A percentile compares a stretch with the other conserved stretches of the same genome.
These are phyloP conservation scores for Phytopythium vexans DNA, from an alignment of 352 stramenopile genomes.

Conservation along the genomic window DNA sequence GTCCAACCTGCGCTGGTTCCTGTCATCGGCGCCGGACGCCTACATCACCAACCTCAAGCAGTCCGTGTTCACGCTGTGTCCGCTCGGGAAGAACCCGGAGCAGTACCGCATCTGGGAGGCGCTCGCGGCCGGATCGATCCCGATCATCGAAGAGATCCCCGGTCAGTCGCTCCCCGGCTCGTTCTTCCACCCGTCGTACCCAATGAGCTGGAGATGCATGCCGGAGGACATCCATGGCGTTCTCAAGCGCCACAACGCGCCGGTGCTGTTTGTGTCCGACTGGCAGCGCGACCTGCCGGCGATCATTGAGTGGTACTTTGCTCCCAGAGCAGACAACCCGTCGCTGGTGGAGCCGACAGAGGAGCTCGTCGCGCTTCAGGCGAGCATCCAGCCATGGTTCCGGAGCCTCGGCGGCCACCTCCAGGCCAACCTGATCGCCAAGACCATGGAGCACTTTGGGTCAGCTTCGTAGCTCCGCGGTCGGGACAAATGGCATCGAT, in stretches of 20 bases:
- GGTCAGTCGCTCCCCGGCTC: slow-evolving; percentile 31
- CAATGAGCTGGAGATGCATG: slow-evolving; percentile 49
- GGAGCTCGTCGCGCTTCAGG: slow-evolving; percentile 31
- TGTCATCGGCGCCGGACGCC: slow-evolving; percentile 40
- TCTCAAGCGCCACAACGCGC: slow-evolving; percentile 41
- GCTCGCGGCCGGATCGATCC: slow-evolving; percentile 57
- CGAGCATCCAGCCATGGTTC: slow-evolving; percentile 34
- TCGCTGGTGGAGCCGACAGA: slow-evolving; percentile 15
- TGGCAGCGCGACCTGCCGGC: slow-evolving; percentile 49
- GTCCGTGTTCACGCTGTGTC: slow-evolving; percentile 60
- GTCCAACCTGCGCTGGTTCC: slow-evolving; percentile 40
- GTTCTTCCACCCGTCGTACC: slow-evolving; percentile 62
- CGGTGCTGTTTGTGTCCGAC: slow-evolving; percentile 55
- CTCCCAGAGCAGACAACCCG: slow-evolving; percentile 4
- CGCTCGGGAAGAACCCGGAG: slow-evolving; percentile 62
- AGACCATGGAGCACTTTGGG: slow-evolving; percentile 32
- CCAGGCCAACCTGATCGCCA: slow-evolving; percentile 36
- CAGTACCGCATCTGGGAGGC: slow-evolving; percentile 71
- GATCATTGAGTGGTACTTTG: slow-evolving; percentile 35
- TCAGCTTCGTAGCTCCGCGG: background rate
- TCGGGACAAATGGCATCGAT: no score
- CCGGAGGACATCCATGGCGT: slow-evolving; percentile 53
- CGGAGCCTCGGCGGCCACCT: slow-evolving; percentile 33
- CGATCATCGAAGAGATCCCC: slow-evolving; percentile 57
- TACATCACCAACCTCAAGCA: slow-evolving; percentile 58